A percentile compares a stretch with the other conserved stretches of the same genome.
Conservation (phyloP, 352 stramenopile genomes). For the Phytopythium mirpurense region DNA sequence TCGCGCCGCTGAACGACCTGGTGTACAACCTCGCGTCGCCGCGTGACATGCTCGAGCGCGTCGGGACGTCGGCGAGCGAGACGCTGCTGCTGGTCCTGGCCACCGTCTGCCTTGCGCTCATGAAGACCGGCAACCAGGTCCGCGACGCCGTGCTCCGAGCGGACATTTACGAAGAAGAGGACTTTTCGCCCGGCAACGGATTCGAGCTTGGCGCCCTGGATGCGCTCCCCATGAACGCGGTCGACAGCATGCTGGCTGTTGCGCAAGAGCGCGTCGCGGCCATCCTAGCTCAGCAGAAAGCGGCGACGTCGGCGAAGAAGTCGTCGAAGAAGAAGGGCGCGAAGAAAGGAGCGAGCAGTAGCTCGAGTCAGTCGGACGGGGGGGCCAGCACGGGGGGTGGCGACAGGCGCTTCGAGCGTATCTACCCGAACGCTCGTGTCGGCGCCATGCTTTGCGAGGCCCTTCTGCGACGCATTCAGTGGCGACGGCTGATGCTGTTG, state of each 20-base stretch:
- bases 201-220: slow-evolving; percentile 58
- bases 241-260: slow-evolving; percentile 33
- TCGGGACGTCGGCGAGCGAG: slow-evolving; percentile 31
- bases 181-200: slow-evolving; percentile 81
- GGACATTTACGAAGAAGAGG: slow-evolving; percentile 96
- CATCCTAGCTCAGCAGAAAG: slow-evolving; percentile 36
- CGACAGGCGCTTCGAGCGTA: slow-evolving; percentile 21
- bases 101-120: slow-evolving; percentile 47
- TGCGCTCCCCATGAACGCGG: slow-evolving; percentile 25
- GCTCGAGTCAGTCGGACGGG: neutral
- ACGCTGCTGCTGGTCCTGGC: slow-evolving; percentile 74
- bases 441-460: slow-evolving; percentile 51
- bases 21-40: slow-evolving; percentile 19
- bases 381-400: neutral
- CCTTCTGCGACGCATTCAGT: slow-evolving; percentile 49
- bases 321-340: slow-evolving; percentile 56
- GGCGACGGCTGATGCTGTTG: slow-evolving; percentile 41
- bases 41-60: slow-evolving; percentile 19
- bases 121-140: slow-evolving; percentile 78
- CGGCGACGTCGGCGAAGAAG: slow-evolving; percentile 38
- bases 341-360: slow-evolving; percentile 25
- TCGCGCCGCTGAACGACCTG: slow-evolving; percentile 28
- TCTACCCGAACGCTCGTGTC: slow-evolving; percentile 50
- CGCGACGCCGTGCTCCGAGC: slow-evolving; percentile 83
- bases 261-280: slow-evolving; percentile 43